Percentiles rank a stretch among this genome's conserved stretches.
phyloP scores from a whole-genome alignment of 192 early-diverging fungal genomes.

The Gaertneriomyces sp. region DNA sequence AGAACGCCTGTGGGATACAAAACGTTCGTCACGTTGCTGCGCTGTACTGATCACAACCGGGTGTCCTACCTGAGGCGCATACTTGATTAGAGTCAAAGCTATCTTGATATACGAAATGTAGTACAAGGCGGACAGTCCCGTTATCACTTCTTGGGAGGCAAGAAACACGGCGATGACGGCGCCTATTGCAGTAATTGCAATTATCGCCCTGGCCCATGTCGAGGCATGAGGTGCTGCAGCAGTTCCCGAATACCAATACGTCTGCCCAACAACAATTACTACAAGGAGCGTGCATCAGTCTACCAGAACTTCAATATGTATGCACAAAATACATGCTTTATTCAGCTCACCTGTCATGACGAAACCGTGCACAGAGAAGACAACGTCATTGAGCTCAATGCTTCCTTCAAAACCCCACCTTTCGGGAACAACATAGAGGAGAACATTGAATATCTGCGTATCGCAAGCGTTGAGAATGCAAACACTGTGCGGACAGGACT shows the following conservation, averaged over 20 bases:
- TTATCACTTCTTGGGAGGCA: conserved; percentile 12
- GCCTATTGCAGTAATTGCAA: conserved; percentile 34
- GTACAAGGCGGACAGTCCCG: conserved; percentile 67
- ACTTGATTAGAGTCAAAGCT: conserved; percentile 71
- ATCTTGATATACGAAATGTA: conserved; percentile 77
- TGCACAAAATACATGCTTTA: neutral
- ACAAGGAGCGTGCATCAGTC: neutral
- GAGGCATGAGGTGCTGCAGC: too few species aligned
- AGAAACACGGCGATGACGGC: conserved; percentile 28
- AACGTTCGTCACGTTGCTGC: neutral
- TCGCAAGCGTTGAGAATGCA: neutral
- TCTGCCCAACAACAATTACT: conserved; percentile 28
- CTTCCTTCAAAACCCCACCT: conserved; percentile 66
- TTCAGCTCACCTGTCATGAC: conserved; percentile 30
- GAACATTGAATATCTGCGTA: conserved; percentile 68
- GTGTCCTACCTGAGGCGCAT: conserved; percentile 46
- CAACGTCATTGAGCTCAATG: conserved; percentile 78
- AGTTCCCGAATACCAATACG: conserved; percentile 17
- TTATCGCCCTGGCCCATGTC: conserved; percentile 30
- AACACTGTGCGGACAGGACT: neutral
- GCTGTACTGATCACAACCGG: neutral
- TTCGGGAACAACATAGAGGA: conserved; percentile 63
- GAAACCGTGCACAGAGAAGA: conserved; percentile 85
- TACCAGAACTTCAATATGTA: neutral
- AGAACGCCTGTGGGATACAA: conserved; percentile 41